Evolutionary conservation across 805 yeast genomes (phyloP), one percentile per base, ranked within the genome.

Genomic region (Monosporozyma servazzii): DNA sequence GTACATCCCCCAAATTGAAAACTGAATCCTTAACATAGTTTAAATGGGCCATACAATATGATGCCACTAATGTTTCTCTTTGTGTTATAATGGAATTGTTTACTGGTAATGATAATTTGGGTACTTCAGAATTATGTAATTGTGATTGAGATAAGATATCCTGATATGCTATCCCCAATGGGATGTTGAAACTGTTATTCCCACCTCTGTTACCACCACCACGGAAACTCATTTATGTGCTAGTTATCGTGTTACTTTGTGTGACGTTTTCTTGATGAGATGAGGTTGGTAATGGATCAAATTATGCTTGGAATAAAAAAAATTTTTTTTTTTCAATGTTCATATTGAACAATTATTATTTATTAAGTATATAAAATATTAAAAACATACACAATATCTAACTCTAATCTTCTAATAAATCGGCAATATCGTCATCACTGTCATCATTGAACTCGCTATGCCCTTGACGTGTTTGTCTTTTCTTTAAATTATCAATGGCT

Each of bases 91-190:
- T 68, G 6, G 79, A 74, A 0, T 86, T 86, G 63, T 81, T 80
- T 3, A 85, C 78, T 0, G 93, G 93, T 21, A 86, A 63, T 23
- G 78, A 66, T 64, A 75, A 63, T 68, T 50, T 54, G 23, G 67
- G 80, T 67, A 57, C 60, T 57, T 56, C 51, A 8, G 48, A 33
- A 41, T 50, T 54, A 29, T 66, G 80, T 67, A 57, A 60, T 58
- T 56, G 47, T 25, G 48, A 33, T n/a, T 20, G 30, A 4, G 47
- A 33, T 37, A 21, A 17, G 23, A 84, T 73, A 61, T 85, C 91
- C 30, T 76, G 73, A 63, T 80, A 82, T 49, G 81, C 87, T 48
- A 85, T 66, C 10, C 93, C 90, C 66, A 84, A 82, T n/a, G 90
- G 90, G 48, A 84, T 67, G 42, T 60, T 62, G 46, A 41, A 20